These are phyloP conservation scores for Pythium scleroteichum DNA, from an alignment of 352 stramenopile genomes.

Conservation along the genomic window DNA sequence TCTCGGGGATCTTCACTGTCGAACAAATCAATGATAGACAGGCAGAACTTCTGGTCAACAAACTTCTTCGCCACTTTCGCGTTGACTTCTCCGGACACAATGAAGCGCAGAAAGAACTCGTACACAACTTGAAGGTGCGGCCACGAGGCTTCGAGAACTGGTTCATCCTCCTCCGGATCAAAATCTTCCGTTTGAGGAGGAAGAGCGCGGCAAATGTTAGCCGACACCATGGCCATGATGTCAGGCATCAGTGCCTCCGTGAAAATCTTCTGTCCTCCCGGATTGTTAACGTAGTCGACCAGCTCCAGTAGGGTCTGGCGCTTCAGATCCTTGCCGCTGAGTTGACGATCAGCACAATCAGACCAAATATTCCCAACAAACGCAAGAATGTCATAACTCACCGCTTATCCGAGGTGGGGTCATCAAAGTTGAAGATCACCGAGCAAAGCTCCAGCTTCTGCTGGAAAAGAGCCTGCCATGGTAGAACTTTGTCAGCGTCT, in stretches of 20 bases:
- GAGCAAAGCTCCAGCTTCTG: conserved; percentile 96
- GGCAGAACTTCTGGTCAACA: conserved; percentile 94
- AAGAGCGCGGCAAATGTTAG: conserved; percentile 95
- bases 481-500: conserved; percentile 1
- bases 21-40: conserved; percentile 82
- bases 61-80: conserved; percentile 97
- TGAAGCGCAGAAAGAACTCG: conserved; percentile 98
- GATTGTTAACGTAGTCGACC: conserved; percentile 99
- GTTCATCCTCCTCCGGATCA: conserved; percentile 98
- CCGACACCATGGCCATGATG: conserved; percentile 91
- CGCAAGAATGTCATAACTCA: conserved; percentile 24
- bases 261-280: conserved; percentile 95
- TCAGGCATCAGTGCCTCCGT: conserved; percentile 96
- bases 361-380: background rate
- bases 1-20: conserved; percentile 97
- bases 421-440: conserved; percentile 97
- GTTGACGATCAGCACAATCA: background rate
- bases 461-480: conserved; percentile 91
- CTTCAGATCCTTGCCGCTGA: conserved; percentile 95
- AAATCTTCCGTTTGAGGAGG: conserved; percentile 96
- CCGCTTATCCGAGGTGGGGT: conserved; percentile 94
- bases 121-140: conserved; percentile 98
- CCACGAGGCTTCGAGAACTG: conserved; percentile 96
- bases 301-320: conserved; percentile 98
- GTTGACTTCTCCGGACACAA: conserved; percentile 96